Evolutionary conservation across 1,139 yeast species (phyloP).

Genomic region (Insectozyma bohioensis): DNA sequence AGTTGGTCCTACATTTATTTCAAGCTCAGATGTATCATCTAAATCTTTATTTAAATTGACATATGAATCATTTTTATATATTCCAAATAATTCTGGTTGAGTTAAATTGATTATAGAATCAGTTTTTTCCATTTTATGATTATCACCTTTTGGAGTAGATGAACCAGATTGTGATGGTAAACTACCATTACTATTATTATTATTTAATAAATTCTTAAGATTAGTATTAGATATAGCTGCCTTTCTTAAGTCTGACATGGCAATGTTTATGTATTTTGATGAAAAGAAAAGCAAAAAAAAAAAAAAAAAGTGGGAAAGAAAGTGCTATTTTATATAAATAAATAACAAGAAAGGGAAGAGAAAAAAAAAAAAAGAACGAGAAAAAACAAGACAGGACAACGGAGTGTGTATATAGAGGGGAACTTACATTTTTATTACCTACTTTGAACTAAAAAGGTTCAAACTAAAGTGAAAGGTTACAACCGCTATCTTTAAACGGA

Average conservation of each 20-base stretch:
- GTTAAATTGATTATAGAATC: slow-evolving; percentile 49
- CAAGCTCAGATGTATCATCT: slow-evolving; percentile 13
- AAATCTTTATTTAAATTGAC: slow-evolving; percentile 33
- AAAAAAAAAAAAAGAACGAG: background rate
- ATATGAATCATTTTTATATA: slow-evolving; percentile 43
- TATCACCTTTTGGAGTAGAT: slow-evolving; percentile 13
- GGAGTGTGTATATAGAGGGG: no score
- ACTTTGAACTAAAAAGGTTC: no score
- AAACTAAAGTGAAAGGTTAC: no score
- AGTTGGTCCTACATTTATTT: slow-evolving; percentile 5
- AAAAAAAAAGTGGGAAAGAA: slow-evolving; percentile 2
- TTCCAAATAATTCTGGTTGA: slow-evolving; percentile 49
- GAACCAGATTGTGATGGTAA: slow-evolving; percentile 17
- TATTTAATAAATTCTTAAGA: slow-evolving; percentile 9
- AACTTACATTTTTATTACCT: no score
- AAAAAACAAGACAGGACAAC: no score
- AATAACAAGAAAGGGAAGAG: background rate
- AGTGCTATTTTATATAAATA: no score
- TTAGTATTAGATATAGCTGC: slow-evolving; percentile 21
- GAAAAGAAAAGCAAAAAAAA: no score
- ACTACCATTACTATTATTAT: background rate
- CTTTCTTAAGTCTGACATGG: slow-evolving; percentile 22
- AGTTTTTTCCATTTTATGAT: slow-evolving; percentile 32
- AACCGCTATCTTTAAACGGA: no score
- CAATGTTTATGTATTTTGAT: background rate